These are phyloP conservation scores for Hansenula lynferdii DNA, from an alignment of 1,139 yeast genomes.

Conservation along the genomic window DNA sequence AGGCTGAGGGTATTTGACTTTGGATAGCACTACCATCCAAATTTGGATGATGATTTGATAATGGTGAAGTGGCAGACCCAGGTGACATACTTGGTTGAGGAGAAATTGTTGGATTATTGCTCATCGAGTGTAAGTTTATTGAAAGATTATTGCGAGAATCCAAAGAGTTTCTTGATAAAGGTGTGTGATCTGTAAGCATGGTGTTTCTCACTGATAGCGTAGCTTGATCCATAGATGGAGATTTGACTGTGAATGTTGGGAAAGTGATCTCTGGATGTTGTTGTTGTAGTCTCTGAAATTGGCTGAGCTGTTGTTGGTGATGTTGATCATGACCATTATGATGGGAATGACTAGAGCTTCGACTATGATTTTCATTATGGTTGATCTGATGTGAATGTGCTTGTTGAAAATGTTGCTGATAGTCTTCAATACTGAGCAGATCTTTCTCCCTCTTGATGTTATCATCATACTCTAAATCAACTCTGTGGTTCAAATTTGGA, in stretches of 20 bases:
- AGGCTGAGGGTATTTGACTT: slow-evolving; percentile 10
- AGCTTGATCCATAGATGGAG: slow-evolving; percentile 7
- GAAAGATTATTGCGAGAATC: slow-evolving; percentile 10
- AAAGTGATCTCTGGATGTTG: slow-evolving; percentile 10
- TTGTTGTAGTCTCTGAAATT: slow-evolving; percentile 15
- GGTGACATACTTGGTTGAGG: slow-evolving; percentile 25
- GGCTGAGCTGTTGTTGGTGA: slow-evolving; percentile 7
- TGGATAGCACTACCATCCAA: slow-evolving; percentile 2
- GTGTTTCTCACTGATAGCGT: slow-evolving; percentile 1
- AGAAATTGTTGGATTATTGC: slow-evolving; percentile 22
- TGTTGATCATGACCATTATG: not conserved
- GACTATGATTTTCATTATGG: not conserved
- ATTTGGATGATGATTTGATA: slow-evolving; percentile 16
- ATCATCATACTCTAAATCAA: not conserved
- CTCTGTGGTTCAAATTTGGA: not conserved
- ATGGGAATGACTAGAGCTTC: too few relatives aligned
- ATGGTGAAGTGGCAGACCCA: slow-evolving; percentile 19
- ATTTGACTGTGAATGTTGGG: slow-evolving; percentile 12
- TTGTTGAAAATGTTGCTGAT: not conserved
- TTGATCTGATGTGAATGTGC: slow-evolving; percentile 5
- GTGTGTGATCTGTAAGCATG: slow-evolving; percentile 1
- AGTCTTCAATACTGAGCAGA: not conserved
- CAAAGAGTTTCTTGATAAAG: slow-evolving; percentile 1
- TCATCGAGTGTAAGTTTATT: slow-evolving; percentile 12
- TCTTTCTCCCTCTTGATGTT: not conserved